Evolutionary conservation across 148 eudicot genomes (phyloP).

Genomic region (Agrostemma githago): DNA sequence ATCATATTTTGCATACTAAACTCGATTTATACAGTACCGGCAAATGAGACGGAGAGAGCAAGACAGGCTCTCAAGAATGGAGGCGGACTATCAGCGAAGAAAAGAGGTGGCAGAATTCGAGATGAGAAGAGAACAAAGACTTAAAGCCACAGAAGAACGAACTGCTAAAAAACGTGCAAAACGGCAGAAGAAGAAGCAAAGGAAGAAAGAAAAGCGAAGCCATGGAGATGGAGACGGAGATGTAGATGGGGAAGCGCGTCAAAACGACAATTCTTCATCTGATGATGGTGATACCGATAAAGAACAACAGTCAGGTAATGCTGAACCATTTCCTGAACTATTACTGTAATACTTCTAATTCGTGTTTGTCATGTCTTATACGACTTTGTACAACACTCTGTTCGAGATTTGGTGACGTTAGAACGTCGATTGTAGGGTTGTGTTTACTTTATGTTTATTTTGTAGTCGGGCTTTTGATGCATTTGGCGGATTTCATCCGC

Average conservation of each 20-base stretch:
- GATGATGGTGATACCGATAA: slow-evolving; percentile 44
- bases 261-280: slow-evolving; percentile 45
- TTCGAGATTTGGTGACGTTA: too few species aligned
- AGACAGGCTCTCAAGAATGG: slow-evolving; percentile 89
- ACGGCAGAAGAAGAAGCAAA: slow-evolving; percentile 84
- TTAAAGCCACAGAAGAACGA: slow-evolving; percentile 82
- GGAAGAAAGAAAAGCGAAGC: slow-evolving; percentile 57
- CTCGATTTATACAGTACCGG: slow-evolving; percentile 60
- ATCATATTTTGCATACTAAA: slow-evolving; percentile 7
- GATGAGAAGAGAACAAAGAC: slow-evolving; percentile 69
- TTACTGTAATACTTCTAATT: neutral
- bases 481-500: too few species aligned
- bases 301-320: slow-evolving; percentile 25
- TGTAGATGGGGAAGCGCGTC: slow-evolving; percentile 35
- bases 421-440: too few species aligned
- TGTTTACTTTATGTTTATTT: too few species aligned
- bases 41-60: slow-evolving; percentile 97
- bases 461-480: too few species aligned
- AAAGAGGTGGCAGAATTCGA: slow-evolving; percentile 73
- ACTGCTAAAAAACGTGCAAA: slow-evolving; percentile 87
- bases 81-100: slow-evolving; percentile 70
- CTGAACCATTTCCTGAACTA: neutral
- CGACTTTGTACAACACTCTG: too few species aligned
- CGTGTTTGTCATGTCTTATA: too few species aligned
- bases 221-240: slow-evolving; percentile 32